A percentile compares a stretch with the other conserved stretches of the same genome.
These are phyloP conservation scores for Hypomontagnella submonticulosa DNA, from an alignment of 495 filamentous ascomycete genomes.

Conservation along the genomic window DNA sequence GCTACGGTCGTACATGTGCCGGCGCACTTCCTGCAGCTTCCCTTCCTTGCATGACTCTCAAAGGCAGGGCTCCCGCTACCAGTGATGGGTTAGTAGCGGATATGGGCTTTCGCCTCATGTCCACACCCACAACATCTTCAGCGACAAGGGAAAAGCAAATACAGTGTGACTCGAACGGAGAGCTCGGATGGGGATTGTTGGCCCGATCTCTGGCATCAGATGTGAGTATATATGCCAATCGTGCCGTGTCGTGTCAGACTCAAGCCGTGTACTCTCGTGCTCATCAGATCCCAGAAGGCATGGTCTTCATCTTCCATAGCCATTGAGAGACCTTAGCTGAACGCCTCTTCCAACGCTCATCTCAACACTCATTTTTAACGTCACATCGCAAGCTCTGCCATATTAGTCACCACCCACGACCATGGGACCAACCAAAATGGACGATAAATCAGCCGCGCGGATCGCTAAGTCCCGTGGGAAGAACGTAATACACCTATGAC, in stretches of 20 bases:
- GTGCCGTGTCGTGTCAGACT: slow-evolving; percentile 4
- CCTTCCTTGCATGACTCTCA: slow-evolving; percentile 27
- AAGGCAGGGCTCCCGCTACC: slow-evolving; percentile 2
- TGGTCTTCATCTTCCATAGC: no score
- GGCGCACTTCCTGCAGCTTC: slow-evolving; percentile 29
- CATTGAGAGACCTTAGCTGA: no score
- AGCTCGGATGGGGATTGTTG: slow-evolving; percentile 3
- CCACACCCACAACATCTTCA: slow-evolving; percentile 22
- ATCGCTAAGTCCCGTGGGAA: slow-evolving; percentile 57
- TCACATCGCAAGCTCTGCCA: neutral
- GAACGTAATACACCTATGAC: slow-evolving; percentile 40
- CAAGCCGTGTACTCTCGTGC: neutral
- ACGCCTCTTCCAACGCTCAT: no score
- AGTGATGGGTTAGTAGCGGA: slow-evolving; percentile 8
- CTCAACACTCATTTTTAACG: no score
- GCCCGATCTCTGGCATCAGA: slow-evolving; percentile 6
- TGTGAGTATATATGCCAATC: slow-evolving; percentile 21
- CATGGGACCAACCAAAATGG: slow-evolving; percentile 58
- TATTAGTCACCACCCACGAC: slow-evolving; percentile 7
- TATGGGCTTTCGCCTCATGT: slow-evolving; percentile 17
- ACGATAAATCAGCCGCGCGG: slow-evolving; percentile 57
- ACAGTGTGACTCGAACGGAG: slow-evolving; percentile 8
- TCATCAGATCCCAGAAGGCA: neutral
- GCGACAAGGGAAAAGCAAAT: slow-evolving; percentile 27
- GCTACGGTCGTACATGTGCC: slow-evolving; percentile 24